These are phyloP conservation scores for Mucor velutinosus DNA, from an alignment of 371 early-diverging fungal species.

Conservation along the genomic window DNA sequence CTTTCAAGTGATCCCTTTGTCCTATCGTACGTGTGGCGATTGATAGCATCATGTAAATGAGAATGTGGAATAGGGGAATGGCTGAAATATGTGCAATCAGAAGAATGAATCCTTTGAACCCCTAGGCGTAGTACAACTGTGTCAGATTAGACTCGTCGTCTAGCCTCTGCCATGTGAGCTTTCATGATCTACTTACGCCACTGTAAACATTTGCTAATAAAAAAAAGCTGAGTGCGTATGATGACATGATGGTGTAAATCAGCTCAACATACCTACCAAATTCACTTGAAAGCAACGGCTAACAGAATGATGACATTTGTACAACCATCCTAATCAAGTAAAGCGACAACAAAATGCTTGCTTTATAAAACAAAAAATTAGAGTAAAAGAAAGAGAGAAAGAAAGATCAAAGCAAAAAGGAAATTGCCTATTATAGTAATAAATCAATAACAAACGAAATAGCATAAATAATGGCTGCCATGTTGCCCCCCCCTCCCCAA, in stretches of 20 bases:
- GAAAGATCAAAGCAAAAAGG: not conserved
- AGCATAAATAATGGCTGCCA: not conserved
- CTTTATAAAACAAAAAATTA: not conserved
- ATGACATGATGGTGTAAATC: not conserved
- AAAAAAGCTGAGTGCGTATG: not conserved
- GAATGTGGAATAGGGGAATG: not conserved
- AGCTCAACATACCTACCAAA: too few relatives aligned
- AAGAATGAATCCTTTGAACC: not conserved
- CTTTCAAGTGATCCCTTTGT: too few relatives aligned
- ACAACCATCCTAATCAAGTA: slow-evolving; percentile 5
- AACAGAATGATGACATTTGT: slow-evolving; percentile 3
- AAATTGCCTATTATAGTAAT: slow-evolving; percentile 9
- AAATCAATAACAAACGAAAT: slow-evolving; percentile 12
- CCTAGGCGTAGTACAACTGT: not conserved
- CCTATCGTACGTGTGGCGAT: too few relatives aligned
- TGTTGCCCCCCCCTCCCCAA: too few relatives aligned
- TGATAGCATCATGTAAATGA: not conserved
- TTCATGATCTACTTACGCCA: not conserved
- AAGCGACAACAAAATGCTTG: slow-evolving; percentile 7
- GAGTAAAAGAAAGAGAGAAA: not conserved
- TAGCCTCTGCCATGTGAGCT: not conserved
- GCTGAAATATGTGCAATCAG: not conserved
- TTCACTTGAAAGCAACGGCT: not conserved
- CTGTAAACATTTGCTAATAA: not conserved
- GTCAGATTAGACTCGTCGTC: not conserved